phyloP scores from a whole-genome alignment of 2,329 filamentous ascomycete species.

The Apiospora phragmitis region DNA sequence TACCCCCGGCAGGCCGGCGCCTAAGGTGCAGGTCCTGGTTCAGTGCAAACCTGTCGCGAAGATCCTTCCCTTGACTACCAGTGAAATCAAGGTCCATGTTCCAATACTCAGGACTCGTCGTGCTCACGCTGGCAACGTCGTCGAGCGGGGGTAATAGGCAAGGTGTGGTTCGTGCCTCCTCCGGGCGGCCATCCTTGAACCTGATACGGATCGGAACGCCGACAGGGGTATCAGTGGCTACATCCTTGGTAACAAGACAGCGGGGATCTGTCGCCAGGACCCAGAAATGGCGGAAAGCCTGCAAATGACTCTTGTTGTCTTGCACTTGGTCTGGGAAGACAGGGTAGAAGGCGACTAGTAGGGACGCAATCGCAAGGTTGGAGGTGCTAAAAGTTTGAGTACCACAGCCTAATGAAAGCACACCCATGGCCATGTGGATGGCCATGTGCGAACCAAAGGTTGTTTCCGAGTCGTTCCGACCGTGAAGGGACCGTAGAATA shows the following conservation, averaged over 20 bases:
- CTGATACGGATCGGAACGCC: conserved; percentile 69
- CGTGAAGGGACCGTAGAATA: conserved; percentile 83
- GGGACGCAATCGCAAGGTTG: conserved; percentile 79
- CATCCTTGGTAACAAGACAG: conserved; percentile 84
- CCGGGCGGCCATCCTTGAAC: conserved; percentile 40
- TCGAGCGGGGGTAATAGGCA: conserved; percentile 66
- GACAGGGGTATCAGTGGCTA: conserved; percentile 79
- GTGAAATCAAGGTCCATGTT: conserved; percentile 75
- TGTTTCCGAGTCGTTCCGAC: conserved; percentile 78
- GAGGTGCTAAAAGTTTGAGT: conserved; percentile 90
- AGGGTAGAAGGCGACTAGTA: conserved; percentile 92
- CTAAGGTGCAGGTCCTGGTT: conserved; percentile 76
- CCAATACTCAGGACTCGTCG: conserved; percentile 71
- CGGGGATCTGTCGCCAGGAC: conserved; percentile 88
- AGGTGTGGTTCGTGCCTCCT: conserved; percentile 49
- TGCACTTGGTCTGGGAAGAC: conserved; percentile 86
- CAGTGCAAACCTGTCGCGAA: conserved; percentile 64
- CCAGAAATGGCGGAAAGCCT: conserved; percentile 97
- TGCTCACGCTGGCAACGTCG: conserved; percentile 59
- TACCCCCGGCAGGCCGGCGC: conserved; percentile 66
- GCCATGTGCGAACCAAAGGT: conserved; percentile 94
- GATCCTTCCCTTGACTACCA: conserved; percentile 58
- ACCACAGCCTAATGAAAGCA: conserved; percentile 88
- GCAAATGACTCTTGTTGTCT: conserved; percentile 91
- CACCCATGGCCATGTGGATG: conserved; percentile 85